Conservation (phyloP, 306 rosid genomes). For the Sechiopsis laciniata region DNA sequence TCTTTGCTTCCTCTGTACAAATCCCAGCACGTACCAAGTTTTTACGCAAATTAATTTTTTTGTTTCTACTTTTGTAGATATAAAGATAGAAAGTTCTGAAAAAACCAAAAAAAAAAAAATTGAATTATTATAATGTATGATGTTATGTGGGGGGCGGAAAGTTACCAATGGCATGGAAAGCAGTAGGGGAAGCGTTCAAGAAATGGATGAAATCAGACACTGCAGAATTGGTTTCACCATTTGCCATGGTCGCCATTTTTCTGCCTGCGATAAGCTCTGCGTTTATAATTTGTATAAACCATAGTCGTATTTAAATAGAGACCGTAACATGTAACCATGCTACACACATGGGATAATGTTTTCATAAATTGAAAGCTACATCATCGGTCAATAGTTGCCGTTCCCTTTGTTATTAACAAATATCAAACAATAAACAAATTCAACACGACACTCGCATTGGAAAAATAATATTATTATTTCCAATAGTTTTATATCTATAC, state of each 20-base stretch:
- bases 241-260: constrained; percentile 38
- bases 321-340: background rate
- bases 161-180: constrained; percentile 91
- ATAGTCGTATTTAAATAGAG: background rate
- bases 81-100: too few species aligned
- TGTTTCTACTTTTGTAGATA: too few species aligned
- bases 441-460: too few species aligned
- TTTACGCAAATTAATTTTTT: too few species aligned
- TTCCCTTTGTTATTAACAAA: background rate
- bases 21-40: background rate
- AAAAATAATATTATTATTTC: background rate
- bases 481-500: background rate
- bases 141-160: too few species aligned
- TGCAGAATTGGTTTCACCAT: constrained; percentile 28
- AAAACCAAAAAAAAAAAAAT: too few species aligned
- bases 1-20: constrained; percentile 62
- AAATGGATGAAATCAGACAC: constrained; percentile 68
- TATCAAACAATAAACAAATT: background rate
- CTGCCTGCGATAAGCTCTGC: background rate
- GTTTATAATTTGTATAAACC: too few species aligned
- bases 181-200: constrained; percentile 86
- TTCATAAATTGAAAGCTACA: background rate
- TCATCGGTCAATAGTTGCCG: background rate
- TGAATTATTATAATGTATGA: too few species aligned
- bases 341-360: background rate